Conservation (phyloP, 2,329 filamentous ascomycete genomes). For the Alternaria arborescens region DNA sequence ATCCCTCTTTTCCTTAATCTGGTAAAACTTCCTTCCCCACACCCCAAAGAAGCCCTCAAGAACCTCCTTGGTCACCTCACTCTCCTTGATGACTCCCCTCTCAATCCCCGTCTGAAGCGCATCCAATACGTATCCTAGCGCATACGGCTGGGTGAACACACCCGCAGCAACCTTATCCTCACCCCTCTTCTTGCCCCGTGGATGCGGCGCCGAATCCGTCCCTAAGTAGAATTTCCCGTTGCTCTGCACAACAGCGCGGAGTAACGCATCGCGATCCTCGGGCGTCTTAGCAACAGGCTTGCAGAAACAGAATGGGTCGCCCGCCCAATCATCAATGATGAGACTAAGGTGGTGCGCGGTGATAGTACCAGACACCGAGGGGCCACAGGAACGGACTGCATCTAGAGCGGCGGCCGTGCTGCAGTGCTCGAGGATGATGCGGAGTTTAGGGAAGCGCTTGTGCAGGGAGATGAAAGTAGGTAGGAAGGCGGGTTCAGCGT, state of each 20-base stretch:
- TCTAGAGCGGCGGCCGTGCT: slow-evolving; percentile 83
- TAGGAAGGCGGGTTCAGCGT: slow-evolving; percentile 79
- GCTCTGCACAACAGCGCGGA: slow-evolving; percentile 66
- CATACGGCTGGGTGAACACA: slow-evolving; percentile 81
- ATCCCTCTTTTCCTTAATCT: slow-evolving; percentile 54
- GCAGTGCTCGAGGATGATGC: slow-evolving; percentile 80
- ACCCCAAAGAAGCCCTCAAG: slow-evolving; percentile 66
- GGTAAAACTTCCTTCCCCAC: slow-evolving; percentile 67
- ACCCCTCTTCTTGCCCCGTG: slow-evolving; percentile 66
- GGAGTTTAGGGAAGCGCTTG: slow-evolving; percentile 74
- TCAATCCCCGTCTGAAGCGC: slow-evolving; percentile 70
- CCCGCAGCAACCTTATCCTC: slow-evolving; percentile 68
- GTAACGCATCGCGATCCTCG: slow-evolving; percentile 74
- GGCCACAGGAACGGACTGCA: slow-evolving; percentile 78
- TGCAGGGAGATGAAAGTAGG: slow-evolving; percentile 80
- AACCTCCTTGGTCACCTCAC: slow-evolving; percentile 63
- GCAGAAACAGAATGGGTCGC: slow-evolving; percentile 80
- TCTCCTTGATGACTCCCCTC: slow-evolving; percentile 61
- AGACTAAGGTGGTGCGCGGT: slow-evolving; percentile 88
- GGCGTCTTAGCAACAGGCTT: slow-evolving; percentile 73
- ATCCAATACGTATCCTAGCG: slow-evolving; percentile 70
- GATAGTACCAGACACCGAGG: slow-evolving; percentile 80
- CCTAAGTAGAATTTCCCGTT: slow-evolving; percentile 76
- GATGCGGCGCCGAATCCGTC: slow-evolving; percentile 76
- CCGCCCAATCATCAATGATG: slow-evolving; percentile 76